Base-by-base conservation (phyloP, 768 basidiomycete species). In the Mycena latifolia region DNA sequence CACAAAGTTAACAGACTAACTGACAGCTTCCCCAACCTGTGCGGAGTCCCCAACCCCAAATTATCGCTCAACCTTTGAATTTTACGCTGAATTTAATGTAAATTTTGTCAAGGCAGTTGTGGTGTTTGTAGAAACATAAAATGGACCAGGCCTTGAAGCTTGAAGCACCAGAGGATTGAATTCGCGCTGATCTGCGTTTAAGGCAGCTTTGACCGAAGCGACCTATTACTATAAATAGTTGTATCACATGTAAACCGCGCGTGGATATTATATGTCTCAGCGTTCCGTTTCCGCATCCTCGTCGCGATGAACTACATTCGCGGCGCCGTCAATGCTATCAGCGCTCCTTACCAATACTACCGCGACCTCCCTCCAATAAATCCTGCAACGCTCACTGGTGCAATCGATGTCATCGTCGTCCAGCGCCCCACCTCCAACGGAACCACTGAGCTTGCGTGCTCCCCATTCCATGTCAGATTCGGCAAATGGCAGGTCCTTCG, bases 371-470 rank as follows among this genome's bases (percentile, higher is more conserved):
- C 87, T 2, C 87, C 87, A 45, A 93, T 98, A 68, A 99, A 99
- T 73, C 96, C 98, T 0, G 91, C 97, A 0, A 99, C 98, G 0
- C 88, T 99, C 63, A 98, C 96, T 5, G 97, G 98, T 48, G 98
- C 98, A 47, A 98, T 99, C 85, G 97, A 99, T 85, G 94, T 99
- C 78, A 96, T 99, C 73, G 97, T 99, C 70, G 89, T 99, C 51
- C 88, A 91, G 67, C 88, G 91, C 51, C 89, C 88, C 25, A 80
- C 86, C n/a, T 82, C 84, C 69, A 80, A 85, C 68, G 89, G 90
- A 59, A 86, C 83, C 50, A 83, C 82, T 31, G 91, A 90, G 72
- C 87, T 98, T 18, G 92, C 88, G 1, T 98, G 96, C 75, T 95
- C 94, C 3, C 98, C 97, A 1, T 99, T 99, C 74, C 98, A 98